Evolutionary conservation across 805 yeast genomes (phyloP).

Genomic region (Cephaloascus fragrans): DNA sequence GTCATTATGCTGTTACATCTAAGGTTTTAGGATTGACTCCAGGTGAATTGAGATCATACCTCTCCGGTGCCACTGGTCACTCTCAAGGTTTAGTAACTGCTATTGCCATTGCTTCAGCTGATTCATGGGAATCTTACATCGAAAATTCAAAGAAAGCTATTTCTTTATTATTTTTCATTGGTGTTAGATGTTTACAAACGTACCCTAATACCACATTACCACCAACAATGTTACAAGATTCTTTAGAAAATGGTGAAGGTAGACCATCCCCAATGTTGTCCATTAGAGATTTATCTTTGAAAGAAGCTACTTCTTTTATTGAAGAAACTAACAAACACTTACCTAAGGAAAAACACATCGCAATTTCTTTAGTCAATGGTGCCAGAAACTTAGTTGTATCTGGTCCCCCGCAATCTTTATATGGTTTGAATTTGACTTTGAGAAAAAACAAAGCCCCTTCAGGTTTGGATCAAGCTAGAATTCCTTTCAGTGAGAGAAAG

Average conservation of each 20-base stretch:
- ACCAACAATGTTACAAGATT: constrained; percentile 86
- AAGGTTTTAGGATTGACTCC: constrained; percentile 80
- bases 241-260: constrained; percentile 91
- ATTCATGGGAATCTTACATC: constrained; percentile 79
- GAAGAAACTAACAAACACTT: constrained; percentile 87
- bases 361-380: constrained; percentile 87
- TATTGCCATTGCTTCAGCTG: constrained; percentile 72
- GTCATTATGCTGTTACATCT: constrained; percentile 86
- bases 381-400: constrained; percentile 91
- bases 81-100: constrained; percentile 92
- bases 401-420: constrained; percentile 97
- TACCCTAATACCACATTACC: constrained; percentile 93
- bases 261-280: constrained; percentile 97
- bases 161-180: constrained; percentile 82
- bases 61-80: constrained; percentile 79
- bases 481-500: constrained; percentile 91
- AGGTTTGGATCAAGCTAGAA: constrained; percentile 90
- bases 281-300: constrained; percentile 74
- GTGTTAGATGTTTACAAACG: constrained; percentile 80
- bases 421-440: constrained; percentile 86
- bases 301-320: constrained; percentile 71
- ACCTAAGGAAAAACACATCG: constrained; percentile 85
- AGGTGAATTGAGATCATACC: constrained; percentile 65
- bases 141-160: constrained; percentile 67
- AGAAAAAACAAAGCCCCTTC: constrained; percentile 92